Conservation (phyloP, 208 protist species). For the Crithidia thermophila region DNA sequence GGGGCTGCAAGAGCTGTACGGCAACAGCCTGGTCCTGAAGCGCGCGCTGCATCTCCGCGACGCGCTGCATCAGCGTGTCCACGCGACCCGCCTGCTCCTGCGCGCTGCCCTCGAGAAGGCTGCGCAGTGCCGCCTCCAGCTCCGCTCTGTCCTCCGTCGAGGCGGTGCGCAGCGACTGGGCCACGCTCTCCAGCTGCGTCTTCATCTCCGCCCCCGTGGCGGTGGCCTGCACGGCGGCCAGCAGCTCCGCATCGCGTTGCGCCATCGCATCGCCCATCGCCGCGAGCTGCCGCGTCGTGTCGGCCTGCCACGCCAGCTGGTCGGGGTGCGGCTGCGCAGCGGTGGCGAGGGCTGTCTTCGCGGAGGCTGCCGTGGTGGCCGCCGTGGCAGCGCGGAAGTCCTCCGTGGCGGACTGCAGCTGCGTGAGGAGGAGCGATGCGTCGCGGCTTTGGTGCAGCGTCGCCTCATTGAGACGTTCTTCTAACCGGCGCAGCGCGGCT, state of each 20-base stretch:
- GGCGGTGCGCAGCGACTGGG: conserved; percentile 1
- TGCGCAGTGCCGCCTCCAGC: conserved; percentile 14
- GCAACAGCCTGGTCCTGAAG: conserved; percentile 24
- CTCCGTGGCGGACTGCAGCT: conserved; percentile 20
- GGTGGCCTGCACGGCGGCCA: conserved; percentile 20
- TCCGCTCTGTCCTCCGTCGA: conserved; percentile 9
- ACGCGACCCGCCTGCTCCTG: conserved; percentile 12
- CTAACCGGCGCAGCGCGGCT: conserved; percentile 19
- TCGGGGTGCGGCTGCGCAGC: conserved; percentile 10
- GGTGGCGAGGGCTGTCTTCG: not conserved
- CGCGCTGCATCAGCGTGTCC: conserved; percentile 9
- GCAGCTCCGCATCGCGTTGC: conserved; percentile 19
- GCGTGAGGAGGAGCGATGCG: conserved; percentile 17
- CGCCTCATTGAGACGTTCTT: conserved; percentile 20
- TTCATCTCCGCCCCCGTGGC: conserved; percentile 6
- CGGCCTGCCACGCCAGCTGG: conserved; percentile 11
- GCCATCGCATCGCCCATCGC: conserved; percentile 15
- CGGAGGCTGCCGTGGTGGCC: not conserved
- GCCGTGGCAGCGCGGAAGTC: conserved; percentile 12
- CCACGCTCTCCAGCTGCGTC: conserved; percentile 20
- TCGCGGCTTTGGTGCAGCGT: conserved; percentile 19
- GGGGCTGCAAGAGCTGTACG: conserved; percentile 27
- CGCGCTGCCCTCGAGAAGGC: not conserved
- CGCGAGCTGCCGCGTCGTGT: conserved; percentile 11
- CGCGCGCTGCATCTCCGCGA: conserved; percentile 24